Conservation (phyloP, 192 early-diverging fungal genomes). For the Coemansia sp. region DNA sequence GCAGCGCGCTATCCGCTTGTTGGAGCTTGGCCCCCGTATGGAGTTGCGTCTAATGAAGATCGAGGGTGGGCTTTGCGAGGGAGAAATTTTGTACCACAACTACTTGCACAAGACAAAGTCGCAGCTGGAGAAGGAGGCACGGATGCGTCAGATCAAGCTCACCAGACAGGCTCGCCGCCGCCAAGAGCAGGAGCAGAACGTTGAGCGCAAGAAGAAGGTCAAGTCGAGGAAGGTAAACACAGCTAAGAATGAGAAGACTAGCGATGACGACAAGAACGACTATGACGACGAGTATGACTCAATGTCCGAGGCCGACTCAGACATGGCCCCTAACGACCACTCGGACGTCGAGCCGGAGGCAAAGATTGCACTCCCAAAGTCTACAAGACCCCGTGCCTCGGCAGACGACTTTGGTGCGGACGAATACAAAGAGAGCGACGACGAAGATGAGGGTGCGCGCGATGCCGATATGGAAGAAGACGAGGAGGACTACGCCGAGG, state of each 20-base stretch:
- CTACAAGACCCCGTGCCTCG: constrained; percentile 43
- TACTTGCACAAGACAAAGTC: constrained; percentile 72
- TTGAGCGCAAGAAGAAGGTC: constrained; percentile 72
- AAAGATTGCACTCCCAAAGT: constrained; percentile 25
- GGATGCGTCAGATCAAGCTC: constrained; percentile 62
- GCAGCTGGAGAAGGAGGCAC: constrained; percentile 70
- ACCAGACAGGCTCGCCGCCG: constrained; percentile 71
- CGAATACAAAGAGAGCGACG: constrained; percentile 20
- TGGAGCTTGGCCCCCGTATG: constrained; percentile 93
- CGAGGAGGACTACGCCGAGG: constrained; percentile 22
- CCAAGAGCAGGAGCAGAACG: constrained; percentile 83
- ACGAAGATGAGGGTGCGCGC: constrained; percentile 7
- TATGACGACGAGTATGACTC: constrained; percentile 39
- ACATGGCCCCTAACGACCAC: constrained; percentile 43
- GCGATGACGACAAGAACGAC: constrained; percentile 41
- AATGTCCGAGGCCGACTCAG: constrained; percentile 17
- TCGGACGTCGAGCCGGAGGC: constrained; percentile 30
- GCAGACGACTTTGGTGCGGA: constrained; percentile 52
- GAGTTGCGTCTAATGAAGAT: constrained; percentile 87
- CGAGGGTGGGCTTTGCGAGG: constrained; percentile 84
- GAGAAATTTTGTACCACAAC: constrained; percentile 92
- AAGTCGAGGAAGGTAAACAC: constrained; percentile 49
- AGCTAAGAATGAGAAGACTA: constrained; percentile 25
- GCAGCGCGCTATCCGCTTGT: constrained; percentile 82
- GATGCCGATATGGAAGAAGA: constrained; percentile 3